Evolutionary conservation across 2,329 filamentous ascomycete genomes (phyloP).

Genomic region (Ascochyta lentis): DNA sequence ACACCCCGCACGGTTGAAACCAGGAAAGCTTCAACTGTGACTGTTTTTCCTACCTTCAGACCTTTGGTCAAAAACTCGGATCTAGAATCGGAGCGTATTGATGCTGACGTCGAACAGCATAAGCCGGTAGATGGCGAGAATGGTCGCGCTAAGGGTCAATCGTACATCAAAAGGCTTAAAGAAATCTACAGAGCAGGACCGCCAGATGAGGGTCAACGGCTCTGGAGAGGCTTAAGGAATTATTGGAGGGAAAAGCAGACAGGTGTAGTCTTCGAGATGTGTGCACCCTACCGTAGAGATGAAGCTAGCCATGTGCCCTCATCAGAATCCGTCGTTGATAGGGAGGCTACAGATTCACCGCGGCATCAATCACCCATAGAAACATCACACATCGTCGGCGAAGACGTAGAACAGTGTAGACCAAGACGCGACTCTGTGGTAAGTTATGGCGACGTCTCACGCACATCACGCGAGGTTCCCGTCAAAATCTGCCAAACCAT

Average conservation of each 20-base stretch:
- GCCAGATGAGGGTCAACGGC: conserved; percentile 35
- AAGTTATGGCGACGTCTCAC: conserved; percentile 12
- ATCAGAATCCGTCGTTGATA: background rate
- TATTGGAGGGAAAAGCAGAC: conserved; percentile 16
- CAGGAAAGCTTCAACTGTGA: background rate
- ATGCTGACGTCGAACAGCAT: background rate
- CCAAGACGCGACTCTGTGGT: background rate
- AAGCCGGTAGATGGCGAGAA: background rate
- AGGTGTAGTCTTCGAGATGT: background rate
- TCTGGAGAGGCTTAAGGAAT: conserved; percentile 27
- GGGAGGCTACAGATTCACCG: background rate
- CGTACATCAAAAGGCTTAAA: conserved; percentile 13
- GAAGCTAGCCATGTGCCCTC: background rate
- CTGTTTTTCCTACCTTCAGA: background rate
- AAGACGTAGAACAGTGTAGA: background rate
- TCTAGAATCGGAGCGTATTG: background rate
- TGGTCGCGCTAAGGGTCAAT: background rate
- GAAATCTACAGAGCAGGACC: conserved; percentile 33
- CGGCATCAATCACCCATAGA: background rate
- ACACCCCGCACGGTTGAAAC: background rate
- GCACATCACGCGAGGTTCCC: conserved; percentile 19
- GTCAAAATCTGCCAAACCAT: conserved; percentile 8
- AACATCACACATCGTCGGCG: background rate
- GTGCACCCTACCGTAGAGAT: background rate
- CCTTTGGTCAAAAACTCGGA: background rate